Evolutionary conservation across 2,329 filamentous ascomycete genomes (phyloP).

Genomic region (Uncinocarpus reesii): DNA sequence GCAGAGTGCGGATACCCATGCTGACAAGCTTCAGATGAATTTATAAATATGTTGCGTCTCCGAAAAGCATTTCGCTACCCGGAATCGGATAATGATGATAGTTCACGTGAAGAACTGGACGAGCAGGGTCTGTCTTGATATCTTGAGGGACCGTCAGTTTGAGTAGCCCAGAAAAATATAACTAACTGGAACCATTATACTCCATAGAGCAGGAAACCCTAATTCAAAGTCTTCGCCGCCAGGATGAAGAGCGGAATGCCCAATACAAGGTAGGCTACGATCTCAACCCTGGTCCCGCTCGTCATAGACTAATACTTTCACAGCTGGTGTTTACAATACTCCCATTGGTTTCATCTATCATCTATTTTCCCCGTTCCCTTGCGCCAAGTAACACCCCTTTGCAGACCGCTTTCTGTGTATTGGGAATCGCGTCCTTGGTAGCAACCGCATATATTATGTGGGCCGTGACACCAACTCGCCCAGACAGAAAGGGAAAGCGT

Average conservation of each 20-base stretch:
- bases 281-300: neutral
- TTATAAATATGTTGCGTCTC: constrained; percentile 41
- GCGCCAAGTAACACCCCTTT: constrained; percentile 16
- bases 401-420: constrained; percentile 23
- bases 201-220: constrained; percentile 38
- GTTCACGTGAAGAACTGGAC: constrained; percentile 56
- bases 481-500: constrained; percentile 26
- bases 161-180: neutral
- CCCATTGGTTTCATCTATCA: constrained; percentile 25
- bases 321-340: constrained; percentile 30
- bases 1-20: neutral
- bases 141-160: neutral
- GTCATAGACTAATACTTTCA: constrained; percentile 1
- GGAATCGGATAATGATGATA: constrained; percentile 46
- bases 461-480: constrained; percentile 21
- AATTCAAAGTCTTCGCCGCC: constrained; percentile 28
- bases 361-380: constrained; percentile 28
- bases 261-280: constrained; percentile 31
- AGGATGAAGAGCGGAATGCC: constrained; percentile 32
- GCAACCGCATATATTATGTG: constrained; percentile 32
- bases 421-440: constrained; percentile 30
- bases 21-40: neutral
- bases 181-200: no score
- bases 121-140: constrained; percentile 51
- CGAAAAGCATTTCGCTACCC: constrained; percentile 72